phyloP scores from a whole-genome alignment of 1,284 basidiomycete species.

The Singerocomus inundabilis region DNA sequence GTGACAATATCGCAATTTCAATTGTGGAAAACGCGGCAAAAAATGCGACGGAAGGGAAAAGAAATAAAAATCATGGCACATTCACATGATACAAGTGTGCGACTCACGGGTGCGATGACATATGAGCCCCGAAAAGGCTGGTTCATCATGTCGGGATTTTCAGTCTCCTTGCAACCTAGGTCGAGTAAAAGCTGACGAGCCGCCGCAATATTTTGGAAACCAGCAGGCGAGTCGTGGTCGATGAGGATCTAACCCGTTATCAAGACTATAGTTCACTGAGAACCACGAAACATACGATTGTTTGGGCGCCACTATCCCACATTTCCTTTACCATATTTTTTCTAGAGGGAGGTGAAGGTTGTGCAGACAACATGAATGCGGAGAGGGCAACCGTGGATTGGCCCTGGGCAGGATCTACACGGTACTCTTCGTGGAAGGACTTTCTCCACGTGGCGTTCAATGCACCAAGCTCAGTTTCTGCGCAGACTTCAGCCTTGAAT shows the following conservation, averaged over 20 bases:
- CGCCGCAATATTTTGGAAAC: slow-evolving; percentile 81
- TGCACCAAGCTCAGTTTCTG: slow-evolving; percentile 49
- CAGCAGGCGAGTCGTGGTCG: slow-evolving; percentile 76
- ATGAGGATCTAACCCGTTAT: slow-evolving; percentile 65
- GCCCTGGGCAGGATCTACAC: slow-evolving; percentile 38
- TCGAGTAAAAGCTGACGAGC: slow-evolving; percentile 79
- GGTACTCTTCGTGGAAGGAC: slow-evolving; percentile 49
- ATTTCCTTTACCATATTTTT: slow-evolving; percentile 76
- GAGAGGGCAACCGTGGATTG: slow-evolving; percentile 72
- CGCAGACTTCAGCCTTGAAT: slow-evolving; percentile 12
- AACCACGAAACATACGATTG: slow-evolving; percentile 53
- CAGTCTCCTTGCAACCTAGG: slow-evolving; percentile 59
- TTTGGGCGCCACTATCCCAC: slow-evolving; percentile 87
- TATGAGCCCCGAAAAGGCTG: slow-evolving; percentile 57
- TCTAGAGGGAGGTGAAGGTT: slow-evolving; percentile 61
- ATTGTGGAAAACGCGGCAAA: slow-evolving; percentile 16
- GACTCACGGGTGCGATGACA: slow-evolving; percentile 77
- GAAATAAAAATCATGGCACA: background rate
- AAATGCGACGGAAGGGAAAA: slow-evolving; percentile 8
- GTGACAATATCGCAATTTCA: slow-evolving; percentile 11
- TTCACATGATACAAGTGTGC: background rate
- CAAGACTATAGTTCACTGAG: slow-evolving; percentile 9
- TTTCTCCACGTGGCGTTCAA: slow-evolving; percentile 55
- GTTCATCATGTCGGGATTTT: slow-evolving; percentile 41
- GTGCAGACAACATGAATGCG: slow-evolving; percentile 80